Conservation (phyloP, 164 flowering plant species). For the Stephania yunnanensis region DNA sequence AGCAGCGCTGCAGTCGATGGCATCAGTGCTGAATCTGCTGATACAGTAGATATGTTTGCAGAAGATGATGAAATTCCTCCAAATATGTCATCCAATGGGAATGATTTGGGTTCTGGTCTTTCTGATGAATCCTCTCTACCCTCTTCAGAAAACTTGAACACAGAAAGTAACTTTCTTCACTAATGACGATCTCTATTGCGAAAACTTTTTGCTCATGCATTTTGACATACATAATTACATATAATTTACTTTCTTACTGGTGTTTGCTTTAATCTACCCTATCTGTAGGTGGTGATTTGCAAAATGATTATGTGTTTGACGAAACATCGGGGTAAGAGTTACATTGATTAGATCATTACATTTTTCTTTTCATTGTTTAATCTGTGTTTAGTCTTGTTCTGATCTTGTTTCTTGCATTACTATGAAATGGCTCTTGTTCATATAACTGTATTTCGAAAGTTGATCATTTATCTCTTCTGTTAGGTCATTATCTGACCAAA, state of each 20-base stretch:
- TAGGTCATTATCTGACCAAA: neutral
- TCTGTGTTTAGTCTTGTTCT: neutral
- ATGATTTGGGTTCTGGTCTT: constrained; percentile 24
- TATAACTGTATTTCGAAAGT: neutral
- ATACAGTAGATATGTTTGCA: constrained; percentile 74
- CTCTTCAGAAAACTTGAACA: constrained; percentile 23
- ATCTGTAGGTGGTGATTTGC: constrained; percentile 39
- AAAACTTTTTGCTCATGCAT: neutral
- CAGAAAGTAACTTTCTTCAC: constrained; percentile 22
- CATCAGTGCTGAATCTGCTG: constrained; percentile 40
- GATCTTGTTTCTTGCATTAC: neutral
- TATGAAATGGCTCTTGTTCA: neutral
- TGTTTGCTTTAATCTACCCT: constrained; percentile 6
- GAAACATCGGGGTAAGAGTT: constrained; percentile 82
- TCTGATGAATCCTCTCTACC: constrained; percentile 22
- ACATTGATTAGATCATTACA: neutral
- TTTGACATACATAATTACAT: neutral
- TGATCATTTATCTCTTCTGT: neutral
- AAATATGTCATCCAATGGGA: constrained; percentile 24
- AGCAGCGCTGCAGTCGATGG: constrained; percentile 12
- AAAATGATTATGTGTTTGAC: constrained; percentile 75
- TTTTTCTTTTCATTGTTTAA: neutral
- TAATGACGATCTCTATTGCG: neutral
- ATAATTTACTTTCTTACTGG: neutral
- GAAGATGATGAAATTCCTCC: constrained; percentile 55